Evolutionary conservation across 2,329 filamentous ascomycete genomes (phyloP).

Genomic region (Diaporthe longicolla): DNA sequence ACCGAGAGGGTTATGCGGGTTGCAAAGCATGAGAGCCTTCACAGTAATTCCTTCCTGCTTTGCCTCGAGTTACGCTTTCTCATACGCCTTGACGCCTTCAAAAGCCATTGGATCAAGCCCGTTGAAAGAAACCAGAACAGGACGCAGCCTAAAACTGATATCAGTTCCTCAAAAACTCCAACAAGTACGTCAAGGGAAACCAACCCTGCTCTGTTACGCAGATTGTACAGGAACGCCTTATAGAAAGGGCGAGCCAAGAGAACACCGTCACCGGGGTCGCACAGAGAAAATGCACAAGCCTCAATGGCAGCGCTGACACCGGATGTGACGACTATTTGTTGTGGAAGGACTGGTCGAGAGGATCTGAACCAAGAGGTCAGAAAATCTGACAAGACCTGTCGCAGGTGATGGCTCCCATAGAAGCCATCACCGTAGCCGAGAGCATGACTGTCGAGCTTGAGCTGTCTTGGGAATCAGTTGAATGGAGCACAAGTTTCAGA

Average conservation of each 20-base stretch:
- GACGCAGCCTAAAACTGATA: background rate
- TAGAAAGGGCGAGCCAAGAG: background rate
- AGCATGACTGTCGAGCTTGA: background rate
- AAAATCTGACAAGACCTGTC: background rate
- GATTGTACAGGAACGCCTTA: background rate
- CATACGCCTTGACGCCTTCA: background rate
- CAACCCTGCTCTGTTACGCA: background rate
- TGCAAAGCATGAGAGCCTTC: background rate
- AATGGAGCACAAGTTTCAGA: background rate
- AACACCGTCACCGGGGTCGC: background rate
- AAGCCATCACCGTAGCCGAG: background rate
- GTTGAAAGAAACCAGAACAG: background rate
- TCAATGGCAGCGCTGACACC: background rate
- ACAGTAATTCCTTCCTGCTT: background rate
- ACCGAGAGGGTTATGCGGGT: background rate
- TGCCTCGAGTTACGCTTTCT: background rate
- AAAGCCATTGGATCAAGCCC: background rate
- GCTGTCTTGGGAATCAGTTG: background rate
- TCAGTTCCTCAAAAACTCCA: background rate
- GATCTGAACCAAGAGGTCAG: background rate
- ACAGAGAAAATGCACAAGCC: background rate
- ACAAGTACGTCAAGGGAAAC: background rate
- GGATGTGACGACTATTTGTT: background rate
- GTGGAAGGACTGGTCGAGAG: background rate
- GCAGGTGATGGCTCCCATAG: background rate